These are phyloP conservation scores for Suhomyces faveliae DNA, from an alignment of 805 yeast species.

Conservation along the genomic window DNA sequence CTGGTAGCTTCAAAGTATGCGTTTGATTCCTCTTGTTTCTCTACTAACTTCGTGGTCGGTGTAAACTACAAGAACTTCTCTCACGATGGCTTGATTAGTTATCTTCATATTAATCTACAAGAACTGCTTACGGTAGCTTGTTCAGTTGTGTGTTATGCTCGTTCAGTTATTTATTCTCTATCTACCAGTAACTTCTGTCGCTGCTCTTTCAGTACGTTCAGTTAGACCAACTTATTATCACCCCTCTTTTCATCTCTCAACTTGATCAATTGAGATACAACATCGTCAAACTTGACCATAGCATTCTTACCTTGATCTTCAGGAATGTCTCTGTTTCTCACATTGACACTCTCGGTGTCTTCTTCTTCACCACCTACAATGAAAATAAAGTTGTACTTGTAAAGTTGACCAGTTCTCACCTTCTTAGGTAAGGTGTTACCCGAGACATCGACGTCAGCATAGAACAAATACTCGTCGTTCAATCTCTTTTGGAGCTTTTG, in stretches of 20 bases:
- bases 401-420: constrained; percentile 93
- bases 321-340: constrained; percentile 93
- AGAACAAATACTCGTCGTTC: constrained; percentile 70
- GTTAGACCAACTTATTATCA: constrained; percentile 49
- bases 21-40: too few species aligned
- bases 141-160: too few species aligned
- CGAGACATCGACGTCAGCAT: constrained; percentile 86
- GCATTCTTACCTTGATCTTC: constrained; percentile 93
- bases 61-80: too few species aligned
- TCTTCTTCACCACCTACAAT: constrained; percentile 97
- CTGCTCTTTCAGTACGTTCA: background rate
- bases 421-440: constrained; percentile 98
- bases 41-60: too few species aligned
- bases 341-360: constrained; percentile 75
- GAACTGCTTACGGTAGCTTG: too few species aligned
- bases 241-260: constrained; percentile 74
- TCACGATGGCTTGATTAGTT: too few species aligned
- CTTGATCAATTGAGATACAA: constrained; percentile 62
- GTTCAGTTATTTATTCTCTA: background rate
- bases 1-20: too few species aligned
- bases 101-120: too few species aligned
- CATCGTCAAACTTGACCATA: constrained; percentile 68
- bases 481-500: constrained; percentile 68
- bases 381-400: constrained; percentile 92
- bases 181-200: background rate